phyloP scores from a whole-genome alignment of 1,284 basidiomycete species.

The Papiliotrema terrestris region DNA sequence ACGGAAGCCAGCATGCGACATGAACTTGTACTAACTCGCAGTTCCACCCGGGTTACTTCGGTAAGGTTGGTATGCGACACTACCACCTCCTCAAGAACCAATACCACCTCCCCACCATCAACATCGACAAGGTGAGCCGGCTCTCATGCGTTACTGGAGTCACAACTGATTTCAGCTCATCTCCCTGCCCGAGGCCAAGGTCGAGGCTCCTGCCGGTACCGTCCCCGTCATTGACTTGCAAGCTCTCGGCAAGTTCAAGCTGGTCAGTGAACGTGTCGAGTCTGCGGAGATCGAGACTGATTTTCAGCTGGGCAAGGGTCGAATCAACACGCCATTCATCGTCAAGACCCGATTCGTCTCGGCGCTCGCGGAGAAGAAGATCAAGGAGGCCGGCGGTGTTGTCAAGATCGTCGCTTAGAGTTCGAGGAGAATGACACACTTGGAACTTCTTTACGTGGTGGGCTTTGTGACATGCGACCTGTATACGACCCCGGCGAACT shows the following conservation, averaged over 20 bases:
- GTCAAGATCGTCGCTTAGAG: slow-evolving; percentile 81
- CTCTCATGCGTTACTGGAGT: background rate
- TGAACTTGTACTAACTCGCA: slow-evolving; percentile 14
- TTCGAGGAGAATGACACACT: background rate
- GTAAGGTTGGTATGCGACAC: slow-evolving; percentile 90
- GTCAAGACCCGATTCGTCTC: slow-evolving; percentile 95
- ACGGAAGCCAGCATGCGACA: no score
- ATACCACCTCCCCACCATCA: slow-evolving; percentile 90
- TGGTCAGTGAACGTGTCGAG: slow-evolving; percentile 46
- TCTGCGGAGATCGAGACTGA: background rate
- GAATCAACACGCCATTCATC: slow-evolving; percentile 67
- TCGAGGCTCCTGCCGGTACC: slow-evolving; percentile 52
- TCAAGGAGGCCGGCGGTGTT: slow-evolving; percentile 88
- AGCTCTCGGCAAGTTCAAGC: slow-evolving; percentile 82
- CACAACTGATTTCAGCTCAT: slow-evolving; percentile 52
- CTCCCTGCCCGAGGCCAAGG: slow-evolving; percentile 50
- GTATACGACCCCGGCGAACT: no score
- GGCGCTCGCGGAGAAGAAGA: slow-evolving; percentile 70
- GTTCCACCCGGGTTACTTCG: slow-evolving; percentile 82
- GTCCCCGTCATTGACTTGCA: slow-evolving; percentile 90
- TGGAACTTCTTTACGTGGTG: background rate
- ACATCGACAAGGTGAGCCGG: slow-evolving; percentile 74
- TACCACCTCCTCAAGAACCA: slow-evolving; percentile 93
- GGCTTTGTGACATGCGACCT: background rate
- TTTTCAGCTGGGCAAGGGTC: slow-evolving; percentile 47